These are phyloP conservation scores for Pelargonium citronellum DNA, from an alignment of 441 rosid genomes.

Conservation along the genomic window DNA sequence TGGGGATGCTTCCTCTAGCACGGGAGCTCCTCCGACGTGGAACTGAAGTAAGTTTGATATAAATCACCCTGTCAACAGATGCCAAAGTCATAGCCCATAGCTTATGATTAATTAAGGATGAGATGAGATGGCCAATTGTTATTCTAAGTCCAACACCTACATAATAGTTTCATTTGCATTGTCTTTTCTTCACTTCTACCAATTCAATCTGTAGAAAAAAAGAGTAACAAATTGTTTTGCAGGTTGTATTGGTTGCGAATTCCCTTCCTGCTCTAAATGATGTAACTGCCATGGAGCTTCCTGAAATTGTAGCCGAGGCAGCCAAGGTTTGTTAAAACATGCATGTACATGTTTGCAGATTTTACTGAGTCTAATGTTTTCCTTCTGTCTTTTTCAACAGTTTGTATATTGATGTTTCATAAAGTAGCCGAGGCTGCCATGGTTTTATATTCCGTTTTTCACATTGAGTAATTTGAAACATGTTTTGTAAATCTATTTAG, in stretches of 20 bases:
- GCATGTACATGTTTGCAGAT: slow-evolving; percentile 3
- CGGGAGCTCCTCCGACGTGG: slow-evolving; percentile 91
- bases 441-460: not conserved
- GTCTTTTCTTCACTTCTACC: not conserved
- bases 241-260: slow-evolving; percentile 97
- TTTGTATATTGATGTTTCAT: not conserved
- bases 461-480: not conserved
- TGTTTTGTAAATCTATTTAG: not conserved
- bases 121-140: no score
- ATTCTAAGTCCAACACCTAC: no score
- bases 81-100: not conserved
- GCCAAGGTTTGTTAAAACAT: slow-evolving; percentile 59
- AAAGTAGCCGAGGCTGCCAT: not conserved
- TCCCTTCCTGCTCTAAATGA: slow-evolving; percentile 97
- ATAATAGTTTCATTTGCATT: not conserved
- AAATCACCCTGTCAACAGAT: not conserved
- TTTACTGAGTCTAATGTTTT: not conserved
- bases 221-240: slow-evolving; percentile 20
- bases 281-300: slow-evolving; percentile 95
- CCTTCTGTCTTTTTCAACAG: not conserved
- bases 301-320: slow-evolving; percentile 94
- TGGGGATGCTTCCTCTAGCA: slow-evolving; percentile 98
- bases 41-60: slow-evolving; percentile 59
- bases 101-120: no score
- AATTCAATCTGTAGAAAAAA: slow-evolving; percentile 11